These are phyloP conservation scores for Cystobasidium onofrii DNA, from an alignment of 768 basidiomycete genomes.

Conservation along the genomic window DNA sequence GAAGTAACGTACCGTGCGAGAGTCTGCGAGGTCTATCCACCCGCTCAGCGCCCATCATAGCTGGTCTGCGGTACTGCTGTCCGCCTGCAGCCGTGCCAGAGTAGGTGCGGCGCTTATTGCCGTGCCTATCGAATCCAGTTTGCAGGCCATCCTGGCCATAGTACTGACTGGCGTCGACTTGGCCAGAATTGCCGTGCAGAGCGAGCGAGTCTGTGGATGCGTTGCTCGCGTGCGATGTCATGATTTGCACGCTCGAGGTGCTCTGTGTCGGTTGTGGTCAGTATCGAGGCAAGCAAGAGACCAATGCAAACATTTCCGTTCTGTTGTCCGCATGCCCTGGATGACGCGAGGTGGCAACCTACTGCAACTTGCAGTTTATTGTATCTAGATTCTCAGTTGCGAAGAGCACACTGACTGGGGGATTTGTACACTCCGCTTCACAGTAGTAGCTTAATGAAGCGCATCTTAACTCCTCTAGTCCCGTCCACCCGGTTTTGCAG, in stretches of 20 bases:
- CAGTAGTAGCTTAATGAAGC: too few relatives aligned
- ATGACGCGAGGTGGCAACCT: neutral
- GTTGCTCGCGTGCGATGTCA: slow-evolving; percentile 1
- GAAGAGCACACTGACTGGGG: too few relatives aligned
- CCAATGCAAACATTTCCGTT: neutral
- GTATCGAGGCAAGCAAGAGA: too few relatives aligned
- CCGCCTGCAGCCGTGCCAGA: slow-evolving; percentile 11
- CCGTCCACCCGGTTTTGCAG: too few relatives aligned
- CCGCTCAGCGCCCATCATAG: slow-evolving; percentile 15
- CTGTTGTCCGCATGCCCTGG: neutral
- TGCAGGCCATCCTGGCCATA: neutral
- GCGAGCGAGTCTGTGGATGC: slow-evolving; percentile 12
- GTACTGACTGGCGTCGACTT: slow-evolving; percentile 18
- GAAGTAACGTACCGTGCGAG: slow-evolving; percentile 19
- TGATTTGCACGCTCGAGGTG: neutral
- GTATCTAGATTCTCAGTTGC: too few relatives aligned
- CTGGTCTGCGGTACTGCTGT: neutral
- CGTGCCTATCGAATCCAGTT: slow-evolving; percentile 1
- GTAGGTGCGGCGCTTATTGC: neutral
- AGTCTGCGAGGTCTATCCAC: slow-evolving; percentile 14
- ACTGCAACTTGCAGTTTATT: too few relatives aligned
- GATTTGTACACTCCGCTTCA: too few relatives aligned
- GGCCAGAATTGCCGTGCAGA: slow-evolving; percentile 6
- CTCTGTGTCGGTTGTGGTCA: neutral
- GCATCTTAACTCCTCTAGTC: too few relatives aligned